phyloP scores from a whole-genome alignment of 2,329 filamentous ascomycete genomes.

The Ceratocystiopsis brevicomis region DNA sequence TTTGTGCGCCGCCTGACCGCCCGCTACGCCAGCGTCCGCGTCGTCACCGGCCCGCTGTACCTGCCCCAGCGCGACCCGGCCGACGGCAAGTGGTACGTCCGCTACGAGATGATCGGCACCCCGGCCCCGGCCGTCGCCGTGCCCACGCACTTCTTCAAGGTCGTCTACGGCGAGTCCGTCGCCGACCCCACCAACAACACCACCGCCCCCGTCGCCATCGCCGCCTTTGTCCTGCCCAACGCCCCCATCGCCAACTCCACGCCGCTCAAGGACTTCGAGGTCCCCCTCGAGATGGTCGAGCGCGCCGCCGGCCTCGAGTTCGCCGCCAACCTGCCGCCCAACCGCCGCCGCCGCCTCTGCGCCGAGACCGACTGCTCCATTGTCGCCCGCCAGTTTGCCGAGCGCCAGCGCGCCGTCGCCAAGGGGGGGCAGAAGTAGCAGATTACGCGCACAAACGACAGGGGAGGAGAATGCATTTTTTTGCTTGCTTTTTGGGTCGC shows the following conservation, averaged over 20 bases:
- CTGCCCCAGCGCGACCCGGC: constrained; percentile 61
- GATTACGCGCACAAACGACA: too few species aligned
- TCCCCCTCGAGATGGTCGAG: constrained; percentile 83
- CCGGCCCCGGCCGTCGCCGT: constrained; percentile 78
- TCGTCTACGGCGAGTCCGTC: constrained; percentile 88
- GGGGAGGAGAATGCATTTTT: too few species aligned
- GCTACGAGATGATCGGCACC: constrained; percentile 85
- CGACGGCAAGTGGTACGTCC: constrained; percentile 90
- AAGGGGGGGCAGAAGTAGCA: constrained; percentile 16
- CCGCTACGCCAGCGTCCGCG: constrained; percentile 68
- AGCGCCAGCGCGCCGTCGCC: constrained; percentile 36
- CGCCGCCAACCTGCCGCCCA: constrained; percentile 53
- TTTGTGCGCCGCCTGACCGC: constrained; percentile 74
- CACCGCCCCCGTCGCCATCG: constrained; percentile 60
- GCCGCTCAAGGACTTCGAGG: constrained; percentile 80
- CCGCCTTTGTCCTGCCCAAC: constrained; percentile 90
- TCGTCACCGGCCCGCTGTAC: constrained; percentile 88
- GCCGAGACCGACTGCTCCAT: constrained; percentile 71
- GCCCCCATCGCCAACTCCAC: constrained; percentile 74
- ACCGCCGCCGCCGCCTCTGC: constrained; percentile 63
- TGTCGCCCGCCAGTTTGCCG: constrained; percentile 59
- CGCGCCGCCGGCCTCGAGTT: constrained; percentile 85
- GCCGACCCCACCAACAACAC: constrained; percentile 31
- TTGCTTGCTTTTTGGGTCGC: background rate
- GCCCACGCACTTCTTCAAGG: constrained; percentile 98